phyloP scores from a whole-genome alignment of 2,329 filamentous ascomycete genomes.

The Colletotrichum simmondsii region DNA sequence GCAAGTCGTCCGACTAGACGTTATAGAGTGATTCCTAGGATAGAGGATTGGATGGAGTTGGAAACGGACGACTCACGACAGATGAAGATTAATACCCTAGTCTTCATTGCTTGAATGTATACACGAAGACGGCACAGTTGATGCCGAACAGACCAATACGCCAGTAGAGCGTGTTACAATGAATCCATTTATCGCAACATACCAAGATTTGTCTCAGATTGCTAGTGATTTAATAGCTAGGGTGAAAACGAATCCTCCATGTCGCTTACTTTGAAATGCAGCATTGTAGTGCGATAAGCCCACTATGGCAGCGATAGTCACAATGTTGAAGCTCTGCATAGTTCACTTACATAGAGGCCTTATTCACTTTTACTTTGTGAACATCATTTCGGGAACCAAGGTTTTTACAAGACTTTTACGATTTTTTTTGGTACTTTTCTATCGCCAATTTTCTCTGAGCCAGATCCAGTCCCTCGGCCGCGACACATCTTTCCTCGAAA shows the following conservation, averaged over 20 bases:
- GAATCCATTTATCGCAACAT: not conserved
- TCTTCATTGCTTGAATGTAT: not conserved
- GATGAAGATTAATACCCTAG: not conserved
- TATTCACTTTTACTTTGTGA: not conserved
- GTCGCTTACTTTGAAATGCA: not conserved
- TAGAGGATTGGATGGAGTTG: not conserved
- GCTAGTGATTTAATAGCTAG: not conserved
- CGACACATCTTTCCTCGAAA: not conserved
- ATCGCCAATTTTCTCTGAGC: not conserved
- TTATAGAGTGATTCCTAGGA: not conserved
- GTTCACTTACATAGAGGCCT: not conserved
- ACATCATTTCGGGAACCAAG: not conserved
- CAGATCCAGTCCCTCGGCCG: not conserved
- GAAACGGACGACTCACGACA: not conserved
- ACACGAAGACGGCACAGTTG: not conserved
- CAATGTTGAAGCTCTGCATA: not conserved
- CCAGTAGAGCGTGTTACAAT: not conserved
- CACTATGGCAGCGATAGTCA: not conserved
- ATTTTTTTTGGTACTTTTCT: not conserved
- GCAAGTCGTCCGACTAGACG: constrained; percentile 42
- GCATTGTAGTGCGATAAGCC: not conserved
- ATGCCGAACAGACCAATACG: not conserved
- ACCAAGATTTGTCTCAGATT: not conserved
- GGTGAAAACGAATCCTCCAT: not conserved
- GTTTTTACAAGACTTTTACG: not conserved